Base-by-base conservation (phyloP, 1,139 yeast species). In the Yamadazyma dushanensis region DNA sequence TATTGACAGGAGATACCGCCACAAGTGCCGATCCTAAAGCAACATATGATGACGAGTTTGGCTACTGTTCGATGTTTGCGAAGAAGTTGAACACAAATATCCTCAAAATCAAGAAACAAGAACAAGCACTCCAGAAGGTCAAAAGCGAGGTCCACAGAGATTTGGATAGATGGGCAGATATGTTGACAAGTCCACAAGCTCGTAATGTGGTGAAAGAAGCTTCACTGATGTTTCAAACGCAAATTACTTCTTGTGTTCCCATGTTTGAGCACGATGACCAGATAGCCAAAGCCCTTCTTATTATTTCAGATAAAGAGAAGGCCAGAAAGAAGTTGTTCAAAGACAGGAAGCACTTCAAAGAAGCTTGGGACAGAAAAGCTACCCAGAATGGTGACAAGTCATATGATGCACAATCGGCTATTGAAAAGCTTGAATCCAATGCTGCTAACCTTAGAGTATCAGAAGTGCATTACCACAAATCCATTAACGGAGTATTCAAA, bases 291-390 rank as follows among this genome's bases (percentile, higher is more conserved):
- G 72, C 70, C 38, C 54, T 79, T 32, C 53, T 56, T 4, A 68
- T 66, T 37, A 76, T 78, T 2, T 58, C 68, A 31, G 74, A 73
- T 41, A 61, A 83, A 40, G 85, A 79, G 52, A 62, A 57, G 44
- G 70, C 76, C 46, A 61, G 66, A 24, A 62, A 54, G 17, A 70
- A 66, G 17, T 55, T 72, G 34, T 54, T 61, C 31, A 40, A 44
- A 25, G 54, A 54, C 61, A 70, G 43, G 50, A 55, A 20, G 63
- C 63, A 48, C 58, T 69, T 19, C 53, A 63, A 34, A 54, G 58
- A 26, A 61, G 56, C 32, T 45, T 70, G 28, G 63, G 68, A 36
- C 69, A 64, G 4, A 3, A 61, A 60, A 24, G 76, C 73, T 38
- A 55, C 68, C 22, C 69, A 66, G 41, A 59, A 56, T 44, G 83